phyloP scores from a whole-genome alignment of 2,329 filamentous ascomycete species.

The Phialophora expanda region DNA sequence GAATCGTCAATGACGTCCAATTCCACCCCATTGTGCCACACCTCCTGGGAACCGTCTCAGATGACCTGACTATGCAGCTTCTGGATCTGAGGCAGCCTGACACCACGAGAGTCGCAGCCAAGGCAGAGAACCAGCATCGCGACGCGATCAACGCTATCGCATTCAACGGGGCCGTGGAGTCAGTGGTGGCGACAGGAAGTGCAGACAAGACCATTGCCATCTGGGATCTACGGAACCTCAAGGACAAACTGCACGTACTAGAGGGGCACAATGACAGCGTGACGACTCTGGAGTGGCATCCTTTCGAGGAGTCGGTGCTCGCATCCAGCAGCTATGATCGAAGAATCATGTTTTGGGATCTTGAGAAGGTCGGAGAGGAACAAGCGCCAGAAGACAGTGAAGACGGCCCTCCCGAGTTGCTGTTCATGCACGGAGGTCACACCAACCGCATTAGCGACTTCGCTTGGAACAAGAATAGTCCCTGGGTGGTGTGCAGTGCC shows the following conservation, averaged over 20 bases:
- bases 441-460: constrained; percentile 97
- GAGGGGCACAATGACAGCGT: constrained; percentile 89
- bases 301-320: constrained; percentile 82
- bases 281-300: constrained; percentile 93
- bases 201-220: constrained; percentile 93
- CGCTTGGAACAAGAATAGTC: constrained; percentile 95
- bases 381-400: constrained; percentile 93
- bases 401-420: constrained; percentile 91
- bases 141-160: constrained; percentile 96
- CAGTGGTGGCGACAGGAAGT: constrained; percentile 87
- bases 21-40: constrained; percentile 85
- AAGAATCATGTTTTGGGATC: constrained; percentile 94
- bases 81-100: constrained; percentile 78
- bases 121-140: constrained; percentile 74
- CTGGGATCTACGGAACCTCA: constrained; percentile 92
- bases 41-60: constrained; percentile 90
- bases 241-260: constrained; percentile 85
- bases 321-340: constrained; percentile 93
- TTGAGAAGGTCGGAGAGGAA: constrained; percentile 89
- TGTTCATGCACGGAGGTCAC: constrained; percentile 99
- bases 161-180: constrained; percentile 92
- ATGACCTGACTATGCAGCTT: constrained; percentile 91
- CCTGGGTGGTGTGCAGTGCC: constrained; percentile 93
- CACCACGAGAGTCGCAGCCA: constrained; percentile 66
- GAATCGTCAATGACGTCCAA: constrained; percentile 96